Evolutionary conservation across 257 asterid genomes (phyloP), one percentile per base, ranked within the genome.

Genomic region (Lycium ferocissimum): DNA sequence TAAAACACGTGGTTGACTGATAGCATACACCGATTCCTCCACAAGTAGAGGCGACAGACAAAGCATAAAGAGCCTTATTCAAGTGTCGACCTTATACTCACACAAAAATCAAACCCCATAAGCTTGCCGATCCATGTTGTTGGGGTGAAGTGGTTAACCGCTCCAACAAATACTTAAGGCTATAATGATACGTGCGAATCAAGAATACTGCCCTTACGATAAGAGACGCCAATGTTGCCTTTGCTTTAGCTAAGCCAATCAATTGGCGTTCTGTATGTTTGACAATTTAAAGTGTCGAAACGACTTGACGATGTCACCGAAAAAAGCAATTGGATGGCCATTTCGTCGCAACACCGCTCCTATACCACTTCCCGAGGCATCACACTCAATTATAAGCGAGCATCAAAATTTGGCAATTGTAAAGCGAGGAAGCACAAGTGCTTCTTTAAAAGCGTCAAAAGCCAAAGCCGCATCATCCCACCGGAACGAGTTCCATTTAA

Each of bases 31-130:
- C 0, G 20, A 43, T 2, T 73, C 53, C 22, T 17, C 79, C 8
- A 57, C 45, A n/a, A 0, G 22, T 47, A 0, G 84, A n/a, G 58
- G 11, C 13, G n/a, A 7, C 84, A 1, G 81, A 85, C 4, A 79
- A 35, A 3, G 84, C 65, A 85, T 85, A 73, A 12, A 71, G 63
- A 18, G 7, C 38, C n/a, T n/a, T n/a, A n/a, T n/a, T n/a, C n/a
- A n/a, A n/a, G n/a, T n/a, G n/a, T n/a, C n/a, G n/a, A n/a, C n/a
- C n/a, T n/a, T 66, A 8, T 79, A 80, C 6, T 47, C 13, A 73
- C 33, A 1, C 5, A 26, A 53, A 85, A 85, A 0, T 80, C 81
- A 33, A 80, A 80, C 1, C 71, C 71, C 9, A 67, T 9, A 37
- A 85, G 45, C 5, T 80, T 85, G 33, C 33, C 3, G 6, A 85